Percentiles rank a stretch among this genome's conserved stretches.
These are phyloP conservation scores for Gynostemma pentaphyllum DNA, from an alignment of 306 rosid species.

Conservation along the genomic window DNA sequence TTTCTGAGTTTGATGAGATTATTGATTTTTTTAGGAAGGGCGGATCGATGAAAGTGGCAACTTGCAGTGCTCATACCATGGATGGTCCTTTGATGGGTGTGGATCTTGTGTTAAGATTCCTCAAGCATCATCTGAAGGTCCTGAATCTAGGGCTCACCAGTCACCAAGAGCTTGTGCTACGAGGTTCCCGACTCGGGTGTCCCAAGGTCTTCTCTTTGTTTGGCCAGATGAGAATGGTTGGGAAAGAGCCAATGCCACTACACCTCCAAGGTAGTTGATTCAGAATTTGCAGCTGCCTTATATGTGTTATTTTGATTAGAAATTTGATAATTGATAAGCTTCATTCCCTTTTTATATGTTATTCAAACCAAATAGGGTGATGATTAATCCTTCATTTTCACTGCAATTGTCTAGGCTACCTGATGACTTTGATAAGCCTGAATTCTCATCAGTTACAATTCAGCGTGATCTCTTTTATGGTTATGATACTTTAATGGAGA, in stretches of 20 bases:
- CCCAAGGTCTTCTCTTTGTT: conserved; percentile 94
- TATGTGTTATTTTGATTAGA: not conserved
- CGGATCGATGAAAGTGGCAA: conserved; percentile 85
- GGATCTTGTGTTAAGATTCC: conserved; percentile 83
- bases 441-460: conserved; percentile 85
- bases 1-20: not conserved
- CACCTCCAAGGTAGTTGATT: conserved; percentile 63
- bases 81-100: conserved; percentile 87
- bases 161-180: conserved; percentile 82
- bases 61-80: conserved; percentile 96
- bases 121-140: conserved; percentile 81
- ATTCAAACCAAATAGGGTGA: not conserved
- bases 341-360: not conserved
- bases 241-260: conserved; percentile 73
- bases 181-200: conserved; percentile 66
- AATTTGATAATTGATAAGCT: not conserved
- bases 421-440: conserved; percentile 65
- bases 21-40: conserved; percentile 59
- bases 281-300: conserved; percentile 2
- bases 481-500: conserved; percentile 95
- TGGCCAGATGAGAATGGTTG: conserved; percentile 98
- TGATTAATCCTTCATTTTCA: not conserved
- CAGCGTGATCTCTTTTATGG: conserved; percentile 99
- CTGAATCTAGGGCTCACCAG: conserved; percentile 68
- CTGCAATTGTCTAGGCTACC: conserved; percentile 57